Percentiles rank a stretch among this genome's conserved stretches.
These are phyloP conservation scores for Fusarium tupiense DNA, from an alignment of 2,329 filamentous ascomycete genomes.

Conservation along the genomic window DNA sequence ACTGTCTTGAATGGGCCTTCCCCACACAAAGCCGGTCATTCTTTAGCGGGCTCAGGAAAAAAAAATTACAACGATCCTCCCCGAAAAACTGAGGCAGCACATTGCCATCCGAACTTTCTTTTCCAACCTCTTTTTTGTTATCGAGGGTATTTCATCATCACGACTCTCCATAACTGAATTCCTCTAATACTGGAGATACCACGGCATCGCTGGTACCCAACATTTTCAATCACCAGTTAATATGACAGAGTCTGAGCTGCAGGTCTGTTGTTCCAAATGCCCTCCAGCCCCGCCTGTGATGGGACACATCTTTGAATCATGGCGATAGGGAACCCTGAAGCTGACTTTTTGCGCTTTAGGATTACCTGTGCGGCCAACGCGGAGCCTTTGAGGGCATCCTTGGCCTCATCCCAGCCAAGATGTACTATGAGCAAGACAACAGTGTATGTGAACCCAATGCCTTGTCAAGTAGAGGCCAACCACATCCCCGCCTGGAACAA, in stretches of 20 bases:
- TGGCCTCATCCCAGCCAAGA: slow-evolving; percentile 88
- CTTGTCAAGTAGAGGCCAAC: neutral
- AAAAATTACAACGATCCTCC: slow-evolving; percentile 33
- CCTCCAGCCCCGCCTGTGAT: slow-evolving; percentile 43
- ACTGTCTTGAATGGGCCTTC: slow-evolving; percentile 17
- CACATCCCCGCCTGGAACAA: slow-evolving; percentile 6
- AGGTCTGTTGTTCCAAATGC: slow-evolving; percentile 52
- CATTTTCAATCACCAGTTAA: slow-evolving; percentile 7
- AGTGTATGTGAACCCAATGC: slow-evolving; percentile 68
- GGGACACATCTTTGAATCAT: slow-evolving; percentile 6
- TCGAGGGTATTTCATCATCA: slow-evolving; percentile 3
- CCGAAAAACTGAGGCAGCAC: slow-evolving; percentile 34
- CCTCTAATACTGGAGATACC: neutral
- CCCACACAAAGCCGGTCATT: slow-evolving; percentile 25
- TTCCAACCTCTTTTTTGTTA: slow-evolving; percentile 31
- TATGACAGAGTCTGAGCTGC: slow-evolving; percentile 58
- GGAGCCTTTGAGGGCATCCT: slow-evolving; percentile 87
- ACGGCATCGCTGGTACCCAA: neutral
- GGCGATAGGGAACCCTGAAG: slow-evolving; percentile 25
- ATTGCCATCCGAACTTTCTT: slow-evolving; percentile 36
- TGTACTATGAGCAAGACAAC: slow-evolving; percentile 88
- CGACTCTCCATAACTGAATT: neutral
- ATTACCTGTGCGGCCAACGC: slow-evolving; percentile 67
- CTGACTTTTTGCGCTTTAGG: slow-evolving; percentile 51
- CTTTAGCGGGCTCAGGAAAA: slow-evolving; percentile 18